Conservation (phyloP, 2,329 filamentous ascomycete genomes). For the Hypoxylon sp. region DNA sequence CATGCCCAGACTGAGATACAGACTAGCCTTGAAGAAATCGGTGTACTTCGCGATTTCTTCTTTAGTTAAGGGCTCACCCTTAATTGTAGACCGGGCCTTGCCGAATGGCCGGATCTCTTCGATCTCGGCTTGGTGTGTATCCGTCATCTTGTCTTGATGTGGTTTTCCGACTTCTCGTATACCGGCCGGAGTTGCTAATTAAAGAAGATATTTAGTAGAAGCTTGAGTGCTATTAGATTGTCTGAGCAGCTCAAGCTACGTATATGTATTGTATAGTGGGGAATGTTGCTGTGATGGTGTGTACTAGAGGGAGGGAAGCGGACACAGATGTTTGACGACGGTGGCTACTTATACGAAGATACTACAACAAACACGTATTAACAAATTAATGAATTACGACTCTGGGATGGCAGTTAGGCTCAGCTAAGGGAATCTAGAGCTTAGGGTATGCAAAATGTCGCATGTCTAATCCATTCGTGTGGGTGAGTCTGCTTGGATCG, state of each 20-base stretch:
- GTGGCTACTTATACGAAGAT: constrained; percentile 36
- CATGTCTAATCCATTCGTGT: constrained; percentile 31
- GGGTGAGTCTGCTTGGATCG: constrained; percentile 28
- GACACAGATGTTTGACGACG: constrained; percentile 19
- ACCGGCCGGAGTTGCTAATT: constrained; percentile 2
- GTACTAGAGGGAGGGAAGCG: not conserved
- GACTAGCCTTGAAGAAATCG: constrained; percentile 80
- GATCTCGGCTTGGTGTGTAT: constrained; percentile 56
- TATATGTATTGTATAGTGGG: constrained; percentile 17
- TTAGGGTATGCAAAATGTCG: constrained; percentile 16
- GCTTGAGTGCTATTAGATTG: constrained; percentile 15
- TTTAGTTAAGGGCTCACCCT: constrained; percentile 72
- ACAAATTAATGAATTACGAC: constrained; percentile 30
- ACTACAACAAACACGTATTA: constrained; percentile 3
- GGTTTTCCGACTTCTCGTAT: constrained; percentile 17
- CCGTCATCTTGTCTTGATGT: constrained; percentile 38
- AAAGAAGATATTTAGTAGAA: constrained; percentile 1
- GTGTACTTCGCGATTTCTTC: constrained; percentile 79
- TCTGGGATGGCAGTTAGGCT: constrained; percentile 32
- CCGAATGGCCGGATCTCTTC: constrained; percentile 76
- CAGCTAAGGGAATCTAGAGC: constrained; percentile 14
- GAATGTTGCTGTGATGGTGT: constrained; percentile 27
- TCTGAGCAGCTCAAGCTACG: constrained; percentile 31
- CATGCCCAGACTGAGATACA: constrained; percentile 85
- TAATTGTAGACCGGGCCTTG: constrained; percentile 74